Conservation (phyloP, 2,329 filamentous ascomycete genomes). For the Bipolaris cookei region DNA sequence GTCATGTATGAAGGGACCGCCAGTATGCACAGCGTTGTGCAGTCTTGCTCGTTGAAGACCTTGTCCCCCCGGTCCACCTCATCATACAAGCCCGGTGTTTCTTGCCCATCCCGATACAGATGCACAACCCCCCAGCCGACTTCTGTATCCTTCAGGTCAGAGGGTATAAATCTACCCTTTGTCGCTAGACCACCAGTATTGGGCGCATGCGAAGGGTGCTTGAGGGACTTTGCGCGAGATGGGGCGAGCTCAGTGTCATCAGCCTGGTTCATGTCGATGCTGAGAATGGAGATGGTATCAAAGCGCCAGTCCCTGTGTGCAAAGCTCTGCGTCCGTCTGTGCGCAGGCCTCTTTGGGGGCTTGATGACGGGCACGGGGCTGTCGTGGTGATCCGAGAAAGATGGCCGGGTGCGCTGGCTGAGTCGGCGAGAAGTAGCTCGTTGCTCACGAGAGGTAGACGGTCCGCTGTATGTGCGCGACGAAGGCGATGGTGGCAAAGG, state of each 20-base stretch:
- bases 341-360: constrained; percentile 43
- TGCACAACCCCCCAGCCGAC: constrained; percentile 93
- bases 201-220: constrained; percentile 54
- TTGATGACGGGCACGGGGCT: constrained; percentile 45
- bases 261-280: constrained; percentile 71
- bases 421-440: constrained; percentile 30
- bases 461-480: constrained; percentile 20
- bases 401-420: constrained; percentile 45
- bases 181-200: constrained; percentile 69
- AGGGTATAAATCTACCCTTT: constrained; percentile 77
- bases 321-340: constrained; percentile 37
- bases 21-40: constrained; percentile 88
- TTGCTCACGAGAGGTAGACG: constrained; percentile 24
- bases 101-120: constrained; percentile 84
- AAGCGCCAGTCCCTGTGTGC: constrained; percentile 76
- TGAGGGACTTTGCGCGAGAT: constrained; percentile 41
- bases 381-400: constrained; percentile 45
- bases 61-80: constrained; percentile 48
- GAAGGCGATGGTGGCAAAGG: constrained; percentile 10
- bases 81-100: constrained; percentile 68
- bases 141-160: constrained; percentile 74
- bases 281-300: constrained; percentile 77
- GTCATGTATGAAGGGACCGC: constrained; percentile 95
- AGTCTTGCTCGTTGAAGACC: constrained; percentile 64
- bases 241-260: constrained; percentile 41